phyloP scores from a whole-genome alignment of 2,329 filamentous ascomycete species.

The Xylariaceae sp. region DNA sequence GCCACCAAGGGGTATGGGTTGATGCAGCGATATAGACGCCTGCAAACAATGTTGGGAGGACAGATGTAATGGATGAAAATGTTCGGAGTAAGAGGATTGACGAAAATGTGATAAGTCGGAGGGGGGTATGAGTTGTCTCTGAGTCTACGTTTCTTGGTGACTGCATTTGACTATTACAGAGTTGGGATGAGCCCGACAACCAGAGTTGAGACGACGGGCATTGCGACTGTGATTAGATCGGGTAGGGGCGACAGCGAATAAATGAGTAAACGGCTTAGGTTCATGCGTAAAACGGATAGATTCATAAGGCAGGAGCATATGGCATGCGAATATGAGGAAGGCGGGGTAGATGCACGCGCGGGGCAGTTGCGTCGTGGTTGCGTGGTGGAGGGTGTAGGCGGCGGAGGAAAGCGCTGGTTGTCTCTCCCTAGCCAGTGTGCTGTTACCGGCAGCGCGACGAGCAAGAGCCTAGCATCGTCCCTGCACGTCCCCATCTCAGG shows the following conservation, averaged over 20 bases:
- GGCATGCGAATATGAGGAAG: no score
- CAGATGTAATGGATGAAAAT: background rate
- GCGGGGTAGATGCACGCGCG: no score
- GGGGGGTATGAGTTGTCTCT: constrained; percentile 1
- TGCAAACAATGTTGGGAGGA: no score
- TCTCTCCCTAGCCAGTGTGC: background rate
- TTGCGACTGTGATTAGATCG: no score
- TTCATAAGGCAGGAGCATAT: no score
- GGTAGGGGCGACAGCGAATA: no score
- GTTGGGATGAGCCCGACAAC: background rate
- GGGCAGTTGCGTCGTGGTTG: background rate
- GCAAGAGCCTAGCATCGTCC: background rate
- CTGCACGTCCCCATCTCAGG: constrained; percentile 4
- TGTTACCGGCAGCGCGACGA: constrained; percentile 11
- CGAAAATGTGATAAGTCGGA: background rate
- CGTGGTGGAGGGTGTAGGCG: background rate
- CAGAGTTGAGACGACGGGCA: background rate
- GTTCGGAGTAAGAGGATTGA: background rate
- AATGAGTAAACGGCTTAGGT: no score
- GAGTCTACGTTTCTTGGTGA: background rate
- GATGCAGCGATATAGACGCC: background rate
- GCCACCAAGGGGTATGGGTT: constrained; percentile 5
- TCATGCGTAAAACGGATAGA: no score
- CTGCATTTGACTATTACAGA: background rate
- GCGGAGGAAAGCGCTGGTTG: background rate